Evolutionary conservation across 2,329 filamentous ascomycete genomes (phyloP).

Genomic region (Nemania diffusa): DNA sequence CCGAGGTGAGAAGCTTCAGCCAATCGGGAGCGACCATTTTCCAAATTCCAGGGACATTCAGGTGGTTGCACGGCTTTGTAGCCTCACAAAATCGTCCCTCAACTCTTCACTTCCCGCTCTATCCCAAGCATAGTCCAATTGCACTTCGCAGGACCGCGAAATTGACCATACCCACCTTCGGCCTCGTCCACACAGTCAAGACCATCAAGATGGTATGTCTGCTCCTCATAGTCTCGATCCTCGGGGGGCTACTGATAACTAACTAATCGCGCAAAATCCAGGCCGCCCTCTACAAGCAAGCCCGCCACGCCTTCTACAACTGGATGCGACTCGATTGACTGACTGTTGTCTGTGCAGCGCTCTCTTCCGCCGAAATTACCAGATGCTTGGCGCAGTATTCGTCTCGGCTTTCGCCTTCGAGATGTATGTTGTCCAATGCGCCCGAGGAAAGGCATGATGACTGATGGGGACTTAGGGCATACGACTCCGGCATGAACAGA

Average conservation of each 20-base stretch:
- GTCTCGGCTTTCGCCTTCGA: constrained; percentile 88
- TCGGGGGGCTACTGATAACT: constrained; percentile 11
- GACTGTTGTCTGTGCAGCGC: constrained; percentile 64
- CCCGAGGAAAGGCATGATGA: constrained; percentile 26
- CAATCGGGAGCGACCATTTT: constrained; percentile 50
- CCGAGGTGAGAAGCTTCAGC: constrained; percentile 45
- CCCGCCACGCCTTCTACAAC: constrained; percentile 39
- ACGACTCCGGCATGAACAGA: constrained; percentile 82
- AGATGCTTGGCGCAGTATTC: constrained; percentile 90
- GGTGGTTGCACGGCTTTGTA: constrained; percentile 28
- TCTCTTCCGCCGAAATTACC: constrained; percentile 85
- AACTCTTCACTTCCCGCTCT: constrained; percentile 17
- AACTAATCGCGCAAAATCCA: constrained; percentile 51
- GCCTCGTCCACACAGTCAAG: constrained; percentile 10
- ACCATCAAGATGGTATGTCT: constrained; percentile 64
- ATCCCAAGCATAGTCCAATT: constrained; percentile 22
- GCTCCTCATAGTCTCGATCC: constrained; percentile 6
- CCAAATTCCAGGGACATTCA: constrained; percentile 33
- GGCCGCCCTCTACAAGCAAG: constrained; percentile 69
- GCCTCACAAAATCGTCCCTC: constrained; percentile 35
- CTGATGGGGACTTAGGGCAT: constrained; percentile 70
- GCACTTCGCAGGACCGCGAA: constrained; percentile 23
- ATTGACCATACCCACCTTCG: constrained; percentile 13
- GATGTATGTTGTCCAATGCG: constrained; percentile 71
- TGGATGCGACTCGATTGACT: constrained; percentile 37